Percentiles rank a stretch among this genome's conserved stretches.
Conservation (phyloP, 2,329 filamentous ascomycete genomes). For the Ascochyta koolunga region DNA sequence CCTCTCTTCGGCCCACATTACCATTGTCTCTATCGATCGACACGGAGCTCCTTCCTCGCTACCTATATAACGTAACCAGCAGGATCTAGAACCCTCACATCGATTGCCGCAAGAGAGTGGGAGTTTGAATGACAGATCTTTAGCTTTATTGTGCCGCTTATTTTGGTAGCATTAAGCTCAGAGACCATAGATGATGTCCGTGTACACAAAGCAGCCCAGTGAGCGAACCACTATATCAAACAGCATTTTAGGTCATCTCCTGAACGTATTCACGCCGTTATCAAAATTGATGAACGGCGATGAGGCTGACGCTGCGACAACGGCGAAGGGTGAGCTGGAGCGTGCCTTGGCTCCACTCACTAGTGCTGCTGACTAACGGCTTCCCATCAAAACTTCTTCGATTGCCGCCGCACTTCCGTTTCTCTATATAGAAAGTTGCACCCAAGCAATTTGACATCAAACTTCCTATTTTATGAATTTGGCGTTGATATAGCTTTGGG, state of each 20-base stretch:
- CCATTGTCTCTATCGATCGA: neutral
- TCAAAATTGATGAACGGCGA: neutral
- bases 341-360: conserved; percentile 1
- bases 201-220: too few relatives aligned
- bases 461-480: conserved; percentile 56
- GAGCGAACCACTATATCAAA: too few relatives aligned
- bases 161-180: too few relatives aligned
- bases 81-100: neutral
- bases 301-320: neutral
- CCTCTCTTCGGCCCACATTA: neutral
- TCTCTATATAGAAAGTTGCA: conserved; percentile 46
- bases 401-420: conserved; percentile 23
- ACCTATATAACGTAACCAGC: neutral
- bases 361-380: conserved; percentile 9
- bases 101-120: neutral
- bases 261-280: neutral
- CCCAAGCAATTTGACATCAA: conserved; percentile 64
- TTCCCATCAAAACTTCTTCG: conserved; percentile 10
- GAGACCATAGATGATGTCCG: too few relatives aligned
- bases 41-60: neutral
- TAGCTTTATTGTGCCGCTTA: too few relatives aligned
- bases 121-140: neutral
- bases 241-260: too few relatives aligned
- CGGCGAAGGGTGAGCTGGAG: neutral
- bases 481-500: conserved; percentile 63